Percentiles rank a stretch among this genome's conserved stretches.
Evolutionary conservation across 169 alveolate genomes (phyloP).

Genomic region (Plasmodium berghei): DNA sequence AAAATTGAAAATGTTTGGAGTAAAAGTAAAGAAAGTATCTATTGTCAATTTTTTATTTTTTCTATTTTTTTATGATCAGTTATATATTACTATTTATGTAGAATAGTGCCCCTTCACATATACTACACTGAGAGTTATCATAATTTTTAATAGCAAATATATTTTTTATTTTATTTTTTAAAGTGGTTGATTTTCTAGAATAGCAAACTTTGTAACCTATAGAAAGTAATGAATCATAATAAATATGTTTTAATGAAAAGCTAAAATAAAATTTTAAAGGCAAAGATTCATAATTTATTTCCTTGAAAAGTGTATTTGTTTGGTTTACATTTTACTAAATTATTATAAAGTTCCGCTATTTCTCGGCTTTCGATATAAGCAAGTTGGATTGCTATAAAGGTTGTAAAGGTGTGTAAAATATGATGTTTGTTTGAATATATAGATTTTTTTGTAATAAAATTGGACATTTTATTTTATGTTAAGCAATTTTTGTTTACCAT

Average conservation of each 20-base stretch:
- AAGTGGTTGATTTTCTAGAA: neutral
- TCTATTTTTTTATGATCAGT: neutral
- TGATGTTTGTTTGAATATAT: neutral
- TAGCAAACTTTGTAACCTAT: constrained; percentile 37
- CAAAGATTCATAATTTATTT: too few relatives aligned
- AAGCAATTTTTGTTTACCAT: constrained; percentile 18
- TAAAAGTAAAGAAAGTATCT: too few relatives aligned
- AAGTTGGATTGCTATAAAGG: constrained; percentile 46
- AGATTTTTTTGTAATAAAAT: neutral
- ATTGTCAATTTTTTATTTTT: too few relatives aligned
- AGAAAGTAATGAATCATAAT: neutral
- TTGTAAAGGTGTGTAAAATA: neutral
- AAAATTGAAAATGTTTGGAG: neutral
- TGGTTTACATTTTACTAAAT: constrained; percentile 40
- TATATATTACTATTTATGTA: constrained; percentile 36
- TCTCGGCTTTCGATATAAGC: constrained; percentile 14
- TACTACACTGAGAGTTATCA: constrained; percentile 21
- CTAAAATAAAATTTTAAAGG: neutral
- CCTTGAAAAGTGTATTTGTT: neutral
- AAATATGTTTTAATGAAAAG: neutral
- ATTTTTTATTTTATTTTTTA: neutral
- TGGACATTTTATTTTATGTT: neutral
- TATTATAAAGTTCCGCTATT: constrained; percentile 18
- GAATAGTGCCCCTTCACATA: constrained; percentile 57
- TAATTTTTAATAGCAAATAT: neutral